Conservation (phyloP, 768 basidiomycete species). For the Podaxis sp. region DNA sequence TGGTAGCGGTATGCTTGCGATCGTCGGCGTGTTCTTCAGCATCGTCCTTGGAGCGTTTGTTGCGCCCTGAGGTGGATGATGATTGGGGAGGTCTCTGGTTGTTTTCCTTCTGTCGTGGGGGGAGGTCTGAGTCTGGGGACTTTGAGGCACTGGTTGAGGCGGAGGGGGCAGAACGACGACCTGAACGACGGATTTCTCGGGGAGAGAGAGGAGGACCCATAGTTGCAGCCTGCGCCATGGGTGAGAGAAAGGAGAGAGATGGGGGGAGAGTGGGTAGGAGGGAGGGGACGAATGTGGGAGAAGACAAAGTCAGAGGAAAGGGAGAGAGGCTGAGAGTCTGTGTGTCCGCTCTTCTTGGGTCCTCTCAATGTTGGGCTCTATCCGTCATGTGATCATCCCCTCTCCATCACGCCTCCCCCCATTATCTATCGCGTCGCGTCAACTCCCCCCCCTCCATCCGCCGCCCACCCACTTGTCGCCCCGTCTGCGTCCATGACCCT, state of each 20-base stretch:
- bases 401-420: background rate
- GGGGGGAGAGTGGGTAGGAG: background rate
- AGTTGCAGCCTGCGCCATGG: slow-evolving; percentile 63
- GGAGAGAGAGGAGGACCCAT: slow-evolving; percentile 83
- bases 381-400: slow-evolving; percentile 16
- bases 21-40: slow-evolving; percentile 62
- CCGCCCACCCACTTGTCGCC: too few species aligned
- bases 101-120: slow-evolving; percentile 49
- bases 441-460: background rate
- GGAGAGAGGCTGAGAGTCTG: slow-evolving; percentile 13
- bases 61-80: slow-evolving; percentile 38
- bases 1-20: slow-evolving; percentile 42
- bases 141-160: slow-evolving; percentile 67
- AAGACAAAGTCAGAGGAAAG: slow-evolving; percentile 14
- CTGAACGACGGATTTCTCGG: slow-evolving; percentile 76
- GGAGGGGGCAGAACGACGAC: slow-evolving; percentile 68
- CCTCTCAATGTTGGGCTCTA: background rate
- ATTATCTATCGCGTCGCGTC: background rate
- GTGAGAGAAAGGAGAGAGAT: background rate
- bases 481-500: too few species aligned
- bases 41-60: slow-evolving; percentile 74
- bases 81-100: slow-evolving; percentile 40
- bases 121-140: slow-evolving; percentile 70
- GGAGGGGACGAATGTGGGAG: too few species aligned
- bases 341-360: background rate